Conservation (phyloP, 106 monocot species). For the Hemerocallis citrina region DNA sequence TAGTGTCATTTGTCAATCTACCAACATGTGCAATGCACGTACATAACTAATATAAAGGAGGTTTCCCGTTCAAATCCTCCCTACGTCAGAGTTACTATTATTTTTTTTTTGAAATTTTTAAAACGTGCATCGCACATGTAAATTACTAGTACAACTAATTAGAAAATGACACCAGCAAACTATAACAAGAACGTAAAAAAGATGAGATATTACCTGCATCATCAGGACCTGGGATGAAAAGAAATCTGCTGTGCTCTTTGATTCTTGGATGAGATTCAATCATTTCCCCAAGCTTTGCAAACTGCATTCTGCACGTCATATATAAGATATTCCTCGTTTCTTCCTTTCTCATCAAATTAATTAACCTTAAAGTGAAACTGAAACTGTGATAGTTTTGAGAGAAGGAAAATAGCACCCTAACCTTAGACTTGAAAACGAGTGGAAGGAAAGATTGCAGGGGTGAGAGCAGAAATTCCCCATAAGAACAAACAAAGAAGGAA, state of each 20-base stretch:
- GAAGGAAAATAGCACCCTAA: slow-evolving; percentile 3
- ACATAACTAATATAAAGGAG: too few species aligned
- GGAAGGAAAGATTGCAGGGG: slow-evolving; percentile 87
- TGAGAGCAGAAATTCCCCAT: slow-evolving; percentile 96
- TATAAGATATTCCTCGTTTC: neutral
- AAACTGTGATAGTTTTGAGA: neutral
- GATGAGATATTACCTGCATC: slow-evolving; percentile 56
- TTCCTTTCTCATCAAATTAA: neutral
- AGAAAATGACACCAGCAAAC: neutral
- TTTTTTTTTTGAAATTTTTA: too few species aligned
- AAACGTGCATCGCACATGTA: too few species aligned
- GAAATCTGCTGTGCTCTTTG: slow-evolving; percentile 78
- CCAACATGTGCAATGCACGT: too few species aligned
- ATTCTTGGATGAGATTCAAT: slow-evolving; percentile 62
- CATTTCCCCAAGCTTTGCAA: slow-evolving; percentile 88
- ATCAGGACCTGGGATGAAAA: slow-evolving; percentile 93
- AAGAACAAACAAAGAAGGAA: slow-evolving; percentile 91
- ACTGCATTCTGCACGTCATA: slow-evolving; percentile 42
- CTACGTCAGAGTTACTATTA: too few species aligned
- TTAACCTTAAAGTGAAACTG: neutral
- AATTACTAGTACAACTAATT: neutral
- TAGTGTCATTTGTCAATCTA: too few species aligned
- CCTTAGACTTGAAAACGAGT: slow-evolving; percentile 84
- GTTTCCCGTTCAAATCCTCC: too few species aligned
- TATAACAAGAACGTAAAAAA: neutral